phyloP scores from a whole-genome alignment of 371 early-diverging fungal genomes.

The Lichtheimia corymbifera region DNA sequence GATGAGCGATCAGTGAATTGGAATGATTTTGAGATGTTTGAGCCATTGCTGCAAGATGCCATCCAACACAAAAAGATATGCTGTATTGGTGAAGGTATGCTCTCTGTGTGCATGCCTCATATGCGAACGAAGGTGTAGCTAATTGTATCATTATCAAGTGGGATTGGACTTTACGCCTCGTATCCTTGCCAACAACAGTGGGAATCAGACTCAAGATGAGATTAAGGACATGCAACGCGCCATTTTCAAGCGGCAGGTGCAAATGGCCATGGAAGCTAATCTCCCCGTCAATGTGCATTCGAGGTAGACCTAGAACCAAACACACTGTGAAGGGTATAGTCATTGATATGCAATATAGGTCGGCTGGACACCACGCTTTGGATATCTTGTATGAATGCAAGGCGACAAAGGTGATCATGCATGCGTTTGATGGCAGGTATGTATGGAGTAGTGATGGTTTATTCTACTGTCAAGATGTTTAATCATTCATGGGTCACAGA shows the following conservation, averaged over 20 bases:
- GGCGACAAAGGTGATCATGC: slow-evolving; percentile 58
- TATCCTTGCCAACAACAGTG: slow-evolving; percentile 38
- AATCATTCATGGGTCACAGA: slow-evolving; percentile 6
- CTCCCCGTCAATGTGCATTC: slow-evolving; percentile 74
- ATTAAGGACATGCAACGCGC: slow-evolving; percentile 53
- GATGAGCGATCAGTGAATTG: slow-evolving; percentile 34
- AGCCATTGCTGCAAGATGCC: slow-evolving; percentile 38
- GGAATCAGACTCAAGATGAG: slow-evolving; percentile 33
- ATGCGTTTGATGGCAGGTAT: slow-evolving; percentile 73
- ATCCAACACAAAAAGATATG: slow-evolving; percentile 19
- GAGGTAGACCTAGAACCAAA: slow-evolving; percentile 18
- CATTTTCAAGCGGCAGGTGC: slow-evolving; percentile 57
- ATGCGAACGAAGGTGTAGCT: background rate
- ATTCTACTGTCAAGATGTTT: background rate
- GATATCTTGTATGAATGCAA: slow-evolving; percentile 51
- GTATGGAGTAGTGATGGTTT: background rate
- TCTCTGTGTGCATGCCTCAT: background rate
- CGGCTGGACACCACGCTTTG: slow-evolving; percentile 72
- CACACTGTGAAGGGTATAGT: background rate
- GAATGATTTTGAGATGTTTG: slow-evolving; percentile 38
- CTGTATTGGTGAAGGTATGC: slow-evolving; percentile 53
- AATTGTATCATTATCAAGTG: slow-evolving; percentile 21
- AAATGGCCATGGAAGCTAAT: slow-evolving; percentile 48
- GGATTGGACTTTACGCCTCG: slow-evolving; percentile 74
- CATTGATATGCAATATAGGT: slow-evolving; percentile 12